Percentiles rank a stretch among this genome's conserved stretches.
Evolutionary conservation across 2,329 filamentous ascomycete species (phyloP).

Genomic region (Calcarisporium arbuscula): DNA sequence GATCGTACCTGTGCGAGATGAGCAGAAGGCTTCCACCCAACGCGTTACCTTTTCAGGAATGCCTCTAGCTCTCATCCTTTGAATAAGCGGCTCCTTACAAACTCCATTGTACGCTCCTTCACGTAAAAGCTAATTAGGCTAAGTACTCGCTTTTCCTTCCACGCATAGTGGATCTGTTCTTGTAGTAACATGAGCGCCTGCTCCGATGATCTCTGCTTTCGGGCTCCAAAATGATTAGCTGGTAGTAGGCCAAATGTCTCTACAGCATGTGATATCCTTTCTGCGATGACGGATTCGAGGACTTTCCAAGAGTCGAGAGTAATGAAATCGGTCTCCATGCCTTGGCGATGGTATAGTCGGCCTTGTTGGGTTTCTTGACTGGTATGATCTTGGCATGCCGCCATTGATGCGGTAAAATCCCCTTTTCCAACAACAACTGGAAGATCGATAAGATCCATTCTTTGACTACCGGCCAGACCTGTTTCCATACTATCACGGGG

Average conservation of each 20-base stretch:
- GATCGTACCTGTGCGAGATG: too few species aligned
- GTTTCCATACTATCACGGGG: slow-evolving; percentile 12
- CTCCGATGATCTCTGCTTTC: slow-evolving; percentile 1
- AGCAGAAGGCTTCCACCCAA: too few species aligned
- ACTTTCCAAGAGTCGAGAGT: too few species aligned
- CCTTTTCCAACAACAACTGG: slow-evolving; percentile 11
- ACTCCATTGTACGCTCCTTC: too few species aligned
- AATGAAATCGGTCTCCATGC: slow-evolving; percentile 18
- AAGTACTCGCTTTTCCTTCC: background rate
- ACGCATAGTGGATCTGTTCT: background rate
- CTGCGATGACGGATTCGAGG: slow-evolving; percentile 8
- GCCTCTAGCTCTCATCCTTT: too few species aligned
- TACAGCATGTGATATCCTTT: slow-evolving; percentile 4
- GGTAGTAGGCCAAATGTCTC: slow-evolving; percentile 5
- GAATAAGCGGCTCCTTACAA: too few species aligned
- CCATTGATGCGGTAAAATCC: slow-evolving; percentile 14
- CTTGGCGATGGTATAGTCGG: slow-evolving; percentile 18
- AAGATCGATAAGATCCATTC: slow-evolving; percentile 12
- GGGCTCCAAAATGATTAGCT: slow-evolving; percentile 3
- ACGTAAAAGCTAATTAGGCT: background rate
- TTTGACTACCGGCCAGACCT: slow-evolving; percentile 11
- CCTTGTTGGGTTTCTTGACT: slow-evolving; percentile 20
- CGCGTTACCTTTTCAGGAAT: too few species aligned
- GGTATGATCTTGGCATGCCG: slow-evolving; percentile 21
- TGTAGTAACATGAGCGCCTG: background rate